These are phyloP conservation scores for Teratosphaeria destructans DNA, from an alignment of 2,329 filamentous ascomycete genomes.

Conservation along the genomic window DNA sequence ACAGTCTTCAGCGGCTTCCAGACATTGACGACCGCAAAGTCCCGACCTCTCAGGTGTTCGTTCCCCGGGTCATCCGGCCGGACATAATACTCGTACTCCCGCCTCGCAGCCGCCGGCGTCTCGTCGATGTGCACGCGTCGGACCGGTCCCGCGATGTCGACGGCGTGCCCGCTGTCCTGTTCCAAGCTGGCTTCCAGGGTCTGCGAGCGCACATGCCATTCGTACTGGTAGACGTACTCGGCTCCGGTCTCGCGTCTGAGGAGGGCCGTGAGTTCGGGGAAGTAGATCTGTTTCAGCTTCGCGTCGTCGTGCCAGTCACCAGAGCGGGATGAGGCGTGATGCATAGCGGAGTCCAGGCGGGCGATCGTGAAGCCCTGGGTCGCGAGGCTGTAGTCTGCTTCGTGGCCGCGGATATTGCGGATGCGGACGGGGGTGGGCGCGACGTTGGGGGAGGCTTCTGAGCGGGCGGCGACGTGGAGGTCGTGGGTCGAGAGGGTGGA, in stretches of 20 bases:
- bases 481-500: constrained; percentile 8
- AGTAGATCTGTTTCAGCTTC: constrained; percentile 7
- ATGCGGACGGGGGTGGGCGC: constrained; percentile 5
- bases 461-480: constrained; percentile 4
- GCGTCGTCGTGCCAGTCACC: constrained; percentile 3
- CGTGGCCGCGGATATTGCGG: constrained; percentile 8
- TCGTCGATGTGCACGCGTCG: constrained; percentile 11
- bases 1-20: constrained; percentile 10
- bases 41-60: constrained; percentile 3
- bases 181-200: constrained; percentile 8
- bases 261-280: constrained; percentile 6
- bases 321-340: background rate
- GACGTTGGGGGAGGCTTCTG: constrained; percentile 8
- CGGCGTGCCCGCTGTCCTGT: constrained; percentile 5
- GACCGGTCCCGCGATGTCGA: constrained; percentile 11
- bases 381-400: constrained; percentile 4
- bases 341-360: background rate
- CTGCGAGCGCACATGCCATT: constrained; percentile 7
- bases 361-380: constrained; percentile 9
- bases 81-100: constrained; percentile 6
- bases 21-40: constrained; percentile 10
- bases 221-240: constrained; percentile 7
- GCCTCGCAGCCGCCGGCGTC: constrained; percentile 4
- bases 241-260: constrained; percentile 8
- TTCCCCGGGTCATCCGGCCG: constrained; percentile 2